Evolutionary conservation across 2,329 filamentous ascomycete genomes (phyloP).

Genomic region (Sclerotiophoma versabilis): DNA sequence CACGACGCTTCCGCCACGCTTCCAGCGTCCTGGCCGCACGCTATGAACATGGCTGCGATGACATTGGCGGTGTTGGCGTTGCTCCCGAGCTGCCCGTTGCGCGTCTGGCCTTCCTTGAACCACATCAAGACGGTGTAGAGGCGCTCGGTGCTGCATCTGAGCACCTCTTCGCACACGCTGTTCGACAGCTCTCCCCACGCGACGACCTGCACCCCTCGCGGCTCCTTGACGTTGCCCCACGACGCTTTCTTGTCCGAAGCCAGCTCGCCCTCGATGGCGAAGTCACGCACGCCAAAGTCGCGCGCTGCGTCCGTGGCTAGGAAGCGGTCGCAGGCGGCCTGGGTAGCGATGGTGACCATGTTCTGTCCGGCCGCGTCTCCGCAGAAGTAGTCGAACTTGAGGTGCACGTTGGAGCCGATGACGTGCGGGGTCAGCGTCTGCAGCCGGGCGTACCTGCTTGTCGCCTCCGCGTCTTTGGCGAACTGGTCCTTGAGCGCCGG

Average conservation of each 20-base stretch:
- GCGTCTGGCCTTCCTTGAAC: no score
- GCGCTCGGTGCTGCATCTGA: background rate
- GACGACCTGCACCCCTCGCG: conserved; percentile 33
- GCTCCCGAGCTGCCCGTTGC: background rate
- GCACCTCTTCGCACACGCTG: background rate
- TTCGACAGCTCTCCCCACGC: conserved; percentile 6
- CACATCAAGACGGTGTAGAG: background rate
- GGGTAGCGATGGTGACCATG: conserved; percentile 40
- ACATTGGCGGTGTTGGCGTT: background rate
- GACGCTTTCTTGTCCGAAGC: conserved; percentile 35
- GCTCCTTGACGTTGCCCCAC: conserved; percentile 27
- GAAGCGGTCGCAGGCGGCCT: conserved; percentile 26
- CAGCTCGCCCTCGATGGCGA: conserved; percentile 29
- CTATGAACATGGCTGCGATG: background rate
- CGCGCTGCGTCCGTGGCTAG: conserved; percentile 15
- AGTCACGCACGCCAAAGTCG: conserved; percentile 15
- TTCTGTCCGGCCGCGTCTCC: conserved; percentile 41
- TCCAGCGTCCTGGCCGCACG: background rate
- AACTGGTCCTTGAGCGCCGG: background rate
- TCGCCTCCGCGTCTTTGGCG: background rate
- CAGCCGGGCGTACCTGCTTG: conserved; percentile 12
- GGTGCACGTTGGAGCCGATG: conserved; percentile 29
- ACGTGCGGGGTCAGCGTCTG: conserved; percentile 23
- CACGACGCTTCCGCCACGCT: background rate
- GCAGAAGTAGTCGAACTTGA: conserved; percentile 19